Conservation (phyloP, 225 moss, liverwort and hornwort species). For the Lunularia cruciata region DNA sequence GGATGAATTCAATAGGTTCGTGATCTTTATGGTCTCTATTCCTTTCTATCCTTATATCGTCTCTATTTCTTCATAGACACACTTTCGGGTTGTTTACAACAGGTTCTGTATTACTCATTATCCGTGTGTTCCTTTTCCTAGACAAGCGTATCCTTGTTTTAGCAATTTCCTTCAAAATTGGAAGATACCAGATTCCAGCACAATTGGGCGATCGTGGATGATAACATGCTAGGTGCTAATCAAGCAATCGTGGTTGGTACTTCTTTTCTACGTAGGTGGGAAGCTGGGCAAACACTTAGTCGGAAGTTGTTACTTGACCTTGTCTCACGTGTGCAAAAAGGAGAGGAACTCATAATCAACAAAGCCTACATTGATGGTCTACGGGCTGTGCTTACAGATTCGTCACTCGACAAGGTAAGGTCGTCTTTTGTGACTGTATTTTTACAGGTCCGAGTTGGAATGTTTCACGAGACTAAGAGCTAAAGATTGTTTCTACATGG, state of each 20-base stretch:
- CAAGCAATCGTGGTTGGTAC: neutral
- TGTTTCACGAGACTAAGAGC: too few relatives aligned
- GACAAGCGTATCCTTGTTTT: too few relatives aligned
- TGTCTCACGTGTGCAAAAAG: slow-evolving; percentile 60
- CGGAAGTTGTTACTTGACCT: slow-evolving; percentile 82
- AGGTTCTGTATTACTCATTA: too few relatives aligned
- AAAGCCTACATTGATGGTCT: slow-evolving; percentile 73
- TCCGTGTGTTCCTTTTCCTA: too few relatives aligned
- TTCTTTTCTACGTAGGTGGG: slow-evolving; percentile 56
- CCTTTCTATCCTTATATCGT: too few relatives aligned
- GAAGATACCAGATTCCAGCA: neutral
- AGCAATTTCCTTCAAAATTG: too few relatives aligned
- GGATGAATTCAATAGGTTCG: slow-evolving; percentile 83
- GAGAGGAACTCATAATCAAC: slow-evolving; percentile 54
- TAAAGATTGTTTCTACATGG: neutral
- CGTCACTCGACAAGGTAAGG: slow-evolving; percentile 72
- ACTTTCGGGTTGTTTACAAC: too few relatives aligned
- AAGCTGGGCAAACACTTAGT: slow-evolving; percentile 85
- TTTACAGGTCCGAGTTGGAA: too few relatives aligned
- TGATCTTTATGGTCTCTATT: neutral
- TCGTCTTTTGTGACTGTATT: neutral
- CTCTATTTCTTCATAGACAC: too few relatives aligned
- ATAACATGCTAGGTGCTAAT: neutral
- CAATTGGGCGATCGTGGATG: neutral
- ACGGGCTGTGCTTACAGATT: slow-evolving; percentile 64